Conservation (phyloP, 495 filamentous ascomycete genomes). For the Aspergillus bridgeri region DNA sequence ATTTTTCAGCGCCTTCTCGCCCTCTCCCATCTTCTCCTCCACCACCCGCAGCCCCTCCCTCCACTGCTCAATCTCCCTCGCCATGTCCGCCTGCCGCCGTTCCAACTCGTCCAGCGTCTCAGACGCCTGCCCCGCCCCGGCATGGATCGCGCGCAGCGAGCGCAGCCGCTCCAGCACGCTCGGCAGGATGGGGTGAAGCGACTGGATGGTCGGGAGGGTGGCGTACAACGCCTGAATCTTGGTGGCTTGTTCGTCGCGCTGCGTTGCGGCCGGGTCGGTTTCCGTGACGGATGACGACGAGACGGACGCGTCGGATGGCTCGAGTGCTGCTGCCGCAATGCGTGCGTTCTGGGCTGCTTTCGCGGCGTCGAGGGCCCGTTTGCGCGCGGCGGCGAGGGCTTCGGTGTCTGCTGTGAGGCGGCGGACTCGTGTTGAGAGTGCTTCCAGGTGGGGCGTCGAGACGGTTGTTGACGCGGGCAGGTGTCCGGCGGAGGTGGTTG, state of each 20-base stretch:
- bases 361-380: slow-evolving; percentile 65
- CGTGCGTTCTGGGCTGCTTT: slow-evolving; percentile 61
- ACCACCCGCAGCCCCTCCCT: slow-evolving; percentile 74
- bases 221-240: slow-evolving; percentile 93
- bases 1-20: slow-evolving; percentile 62
- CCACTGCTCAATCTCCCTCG: slow-evolving; percentile 80
- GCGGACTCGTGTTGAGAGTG: slow-evolving; percentile 67
- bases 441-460: slow-evolving; percentile 58
- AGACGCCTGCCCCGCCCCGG: slow-evolving; percentile 81
- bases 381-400: slow-evolving; percentile 66
- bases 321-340: slow-evolving; percentile 42
- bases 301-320: slow-evolving; percentile 41
- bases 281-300: slow-evolving; percentile 51
- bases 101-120: slow-evolving; percentile 74
- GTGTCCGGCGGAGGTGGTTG: slow-evolving; percentile 17
- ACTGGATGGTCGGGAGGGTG: slow-evolving; percentile 85
- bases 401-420: slow-evolving; percentile 78
- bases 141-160: slow-evolving; percentile 79
- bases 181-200: slow-evolving; percentile 77
- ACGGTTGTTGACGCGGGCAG: slow-evolving; percentile 21
- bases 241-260: slow-evolving; percentile 63
- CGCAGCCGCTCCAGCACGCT: slow-evolving; percentile 80
- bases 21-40: slow-evolving; percentile 66
- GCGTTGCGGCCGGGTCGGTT: slow-evolving; percentile 23
- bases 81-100: slow-evolving; percentile 77